Evolutionary conservation across 2,329 filamentous ascomycete species (phyloP).

Genomic region (Gnomoniopsis sp.): DNA sequence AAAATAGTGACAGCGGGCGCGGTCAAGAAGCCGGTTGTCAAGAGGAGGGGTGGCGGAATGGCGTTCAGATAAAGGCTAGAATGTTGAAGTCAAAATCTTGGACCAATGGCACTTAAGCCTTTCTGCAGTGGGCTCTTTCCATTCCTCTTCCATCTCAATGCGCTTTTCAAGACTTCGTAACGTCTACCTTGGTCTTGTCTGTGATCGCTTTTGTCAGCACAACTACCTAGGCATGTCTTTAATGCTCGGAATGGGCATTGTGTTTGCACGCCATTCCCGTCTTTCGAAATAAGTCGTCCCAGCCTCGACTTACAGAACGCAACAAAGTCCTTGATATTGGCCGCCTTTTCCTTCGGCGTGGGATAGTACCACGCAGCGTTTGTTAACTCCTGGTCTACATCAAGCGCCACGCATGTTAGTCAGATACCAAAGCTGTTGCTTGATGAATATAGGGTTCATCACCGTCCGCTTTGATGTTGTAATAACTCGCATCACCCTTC

Average conservation of each 20-base stretch:
- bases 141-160: background rate
- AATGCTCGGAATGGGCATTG: no score
- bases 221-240: no score
- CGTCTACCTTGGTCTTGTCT: conserved; percentile 34
- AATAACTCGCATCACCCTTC: conserved; percentile 58
- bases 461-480: conserved; percentile 48
- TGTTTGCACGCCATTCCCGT: background rate
- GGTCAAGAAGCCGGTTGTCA: conserved; percentile 58
- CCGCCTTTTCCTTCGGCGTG: conserved; percentile 43
- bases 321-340: conserved; percentile 51
- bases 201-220: background rate
- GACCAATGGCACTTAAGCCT: background rate
- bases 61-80: background rate
- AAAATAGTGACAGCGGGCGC: conserved; percentile 60
- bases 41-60: conserved; percentile 50
- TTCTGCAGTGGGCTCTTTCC: background rate
- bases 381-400: conserved; percentile 39
- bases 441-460: conserved; percentile 4
- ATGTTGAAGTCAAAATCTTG: background rate
- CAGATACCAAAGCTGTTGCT: background rate
- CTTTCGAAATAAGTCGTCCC: background rate
- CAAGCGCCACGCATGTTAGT: background rate
- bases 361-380: conserved; percentile 61
- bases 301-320: conserved; percentile 50
- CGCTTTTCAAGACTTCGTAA: conserved; percentile 15